Base-by-base conservation (phyloP, 2,329 filamentous ascomycete genomes). In the Cordyceps fumosorosea region DNA sequence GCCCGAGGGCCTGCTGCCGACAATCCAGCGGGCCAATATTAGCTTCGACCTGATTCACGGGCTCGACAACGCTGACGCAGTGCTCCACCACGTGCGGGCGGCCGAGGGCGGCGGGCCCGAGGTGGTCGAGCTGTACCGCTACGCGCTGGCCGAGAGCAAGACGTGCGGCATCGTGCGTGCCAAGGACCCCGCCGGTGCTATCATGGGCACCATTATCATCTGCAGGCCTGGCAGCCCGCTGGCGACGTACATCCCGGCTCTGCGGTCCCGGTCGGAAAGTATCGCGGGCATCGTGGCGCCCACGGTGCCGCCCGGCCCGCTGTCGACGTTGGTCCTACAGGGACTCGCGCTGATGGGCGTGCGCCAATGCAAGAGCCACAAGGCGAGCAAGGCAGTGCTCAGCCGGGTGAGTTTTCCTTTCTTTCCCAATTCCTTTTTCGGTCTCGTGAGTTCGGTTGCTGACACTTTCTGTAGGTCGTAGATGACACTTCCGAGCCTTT, bases 1-100 rank as follows among this genome's bases (percentile, higher is more conserved):
- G 7, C 91, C 91, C 0, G 88, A 93, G 45, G 90, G 90, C 0
- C 83, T 96, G 67, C 81, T 89, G 1, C 87, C 88, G 69, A 89
- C 84, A 64, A 82, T 96, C 32, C 85, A 90, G 67, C 83, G 84
- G 52, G 86, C 89, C 1, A 88, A 86, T 40, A 85, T 91, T 60
- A 87, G 87, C 68, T 96, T 96, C 69, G 91, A 96, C 68, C 81
- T 96, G 45, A 89, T 96, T 20, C 88, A 91, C 68, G 91, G 90
- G 10, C 83, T 87, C 73, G 89, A 92, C 60, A 91, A 91, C 67
- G 84, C 87, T 11, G 88, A 89, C 12, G 81, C 82, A 3, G 88
- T 96, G 40, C 80, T 96, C 22, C 84, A 85, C 66, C 90, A 93
- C 68, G 87, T 95, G 65, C 86, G 85, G 59, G 83, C 34, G 11